Percentiles rank a stretch among this genome's conserved stretches.
Conservation (phyloP, 371 early-diverging fungal species). For the Vairimorpha ceranae region DNA sequence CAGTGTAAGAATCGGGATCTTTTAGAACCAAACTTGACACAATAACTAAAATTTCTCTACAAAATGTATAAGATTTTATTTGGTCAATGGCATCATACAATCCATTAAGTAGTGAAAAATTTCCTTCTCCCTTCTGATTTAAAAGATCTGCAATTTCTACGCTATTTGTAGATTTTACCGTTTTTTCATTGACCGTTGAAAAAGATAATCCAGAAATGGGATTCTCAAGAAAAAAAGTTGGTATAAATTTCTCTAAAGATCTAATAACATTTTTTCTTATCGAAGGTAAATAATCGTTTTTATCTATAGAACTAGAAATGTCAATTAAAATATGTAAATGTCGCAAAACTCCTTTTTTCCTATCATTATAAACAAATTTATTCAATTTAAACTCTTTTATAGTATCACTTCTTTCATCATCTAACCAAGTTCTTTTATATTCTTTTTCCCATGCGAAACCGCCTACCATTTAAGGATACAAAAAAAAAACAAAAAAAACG, state of each 20-base stretch:
- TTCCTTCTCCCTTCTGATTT: conserved; percentile 35
- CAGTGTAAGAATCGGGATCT: conserved; percentile 15
- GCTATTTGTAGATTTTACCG: conserved; percentile 14
- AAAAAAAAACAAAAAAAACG: conserved; percentile 58
- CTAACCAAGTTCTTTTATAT: conserved; percentile 57
- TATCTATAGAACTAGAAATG: conserved; percentile 46
- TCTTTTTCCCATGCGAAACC: conserved; percentile 57
- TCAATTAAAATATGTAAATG: conserved; percentile 50
- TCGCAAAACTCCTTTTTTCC: conserved; percentile 40
- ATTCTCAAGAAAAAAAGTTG: conserved; percentile 35
- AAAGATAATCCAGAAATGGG: conserved; percentile 48
- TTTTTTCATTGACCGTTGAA: conserved; percentile 15
- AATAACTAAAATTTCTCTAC: conserved; percentile 47
- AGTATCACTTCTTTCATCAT: background rate
- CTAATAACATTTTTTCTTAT: conserved; percentile 26
- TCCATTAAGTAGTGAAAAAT: conserved; percentile 46
- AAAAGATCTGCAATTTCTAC: conserved; percentile 25
- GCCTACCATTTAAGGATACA: conserved; percentile 25
- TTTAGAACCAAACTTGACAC: conserved; percentile 29
- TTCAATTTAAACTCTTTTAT: conserved; percentile 10
- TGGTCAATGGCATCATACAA: conserved; percentile 29
- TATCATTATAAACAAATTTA: conserved; percentile 11
- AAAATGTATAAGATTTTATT: conserved; percentile 23
- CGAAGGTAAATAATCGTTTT: conserved; percentile 44
- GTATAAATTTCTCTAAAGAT: conserved; percentile 24